Percentiles rank a stretch among this genome's conserved stretches.
These are phyloP conservation scores for Trichosporon sp. DNA, from an alignment of 1,284 basidiomycete genomes.

Conservation along the genomic window DNA sequence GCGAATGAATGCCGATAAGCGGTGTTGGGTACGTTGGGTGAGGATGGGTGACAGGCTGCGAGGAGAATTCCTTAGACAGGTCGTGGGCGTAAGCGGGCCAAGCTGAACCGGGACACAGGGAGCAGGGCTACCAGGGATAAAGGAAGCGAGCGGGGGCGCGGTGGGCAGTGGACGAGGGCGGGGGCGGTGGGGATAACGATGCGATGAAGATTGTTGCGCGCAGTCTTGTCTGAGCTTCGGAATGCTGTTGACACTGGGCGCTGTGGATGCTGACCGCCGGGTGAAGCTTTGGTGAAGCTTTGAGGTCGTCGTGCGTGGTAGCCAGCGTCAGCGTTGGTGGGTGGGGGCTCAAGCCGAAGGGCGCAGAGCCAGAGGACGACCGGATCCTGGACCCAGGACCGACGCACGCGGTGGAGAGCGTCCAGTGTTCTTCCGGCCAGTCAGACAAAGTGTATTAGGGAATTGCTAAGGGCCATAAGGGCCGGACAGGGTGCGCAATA, in stretches of 20 bases:
- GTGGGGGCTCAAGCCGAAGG: not conserved
- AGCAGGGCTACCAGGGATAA: not conserved
- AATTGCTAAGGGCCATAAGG: not conserved
- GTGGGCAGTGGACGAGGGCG: not conserved
- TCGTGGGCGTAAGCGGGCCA: conserved; percentile 10
- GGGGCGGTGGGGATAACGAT: not conserved
- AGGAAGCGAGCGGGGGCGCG: not conserved
- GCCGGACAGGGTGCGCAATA: not conserved
- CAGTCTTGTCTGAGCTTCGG: not conserved
- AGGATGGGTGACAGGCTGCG: conserved; percentile 5
- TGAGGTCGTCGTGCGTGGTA: not conserved
- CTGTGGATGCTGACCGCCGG: not conserved
- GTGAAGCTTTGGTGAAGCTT: not conserved
- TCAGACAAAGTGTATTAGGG: conserved; percentile 6
- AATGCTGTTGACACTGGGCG: too few relatives aligned
- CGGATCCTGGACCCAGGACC: not conserved
- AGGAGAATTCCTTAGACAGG: not conserved
- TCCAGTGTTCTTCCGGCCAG: conserved; percentile 7
- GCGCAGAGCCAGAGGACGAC: not conserved
- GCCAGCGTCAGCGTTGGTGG: not conserved
- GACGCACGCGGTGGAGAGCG: not conserved
- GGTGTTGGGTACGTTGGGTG: not conserved
- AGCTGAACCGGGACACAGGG: not conserved
- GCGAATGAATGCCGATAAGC: conserved; percentile 15
- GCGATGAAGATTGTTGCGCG: not conserved